Percentiles rank a stretch among this genome's conserved stretches.
These are phyloP conservation scores for Dovyalis caffra DNA, from an alignment of 345 rosid genomes.

Conservation along the genomic window DNA sequence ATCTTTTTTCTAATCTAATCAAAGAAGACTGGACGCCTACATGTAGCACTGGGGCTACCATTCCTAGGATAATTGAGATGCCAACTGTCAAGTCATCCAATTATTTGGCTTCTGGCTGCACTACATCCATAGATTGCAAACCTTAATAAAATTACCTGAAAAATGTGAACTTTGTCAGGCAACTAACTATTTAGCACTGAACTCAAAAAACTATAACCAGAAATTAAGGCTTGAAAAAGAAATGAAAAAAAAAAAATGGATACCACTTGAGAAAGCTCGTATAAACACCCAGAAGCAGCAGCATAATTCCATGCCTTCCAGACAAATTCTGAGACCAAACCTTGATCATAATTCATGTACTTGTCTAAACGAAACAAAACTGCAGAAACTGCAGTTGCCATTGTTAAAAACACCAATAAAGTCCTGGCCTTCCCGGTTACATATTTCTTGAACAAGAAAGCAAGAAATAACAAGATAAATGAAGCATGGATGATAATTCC, in stretches of 20 bases:
- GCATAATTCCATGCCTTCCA: slow-evolving; percentile 17
- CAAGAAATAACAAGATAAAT: slow-evolving; percentile 2
- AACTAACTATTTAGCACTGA: not conserved
- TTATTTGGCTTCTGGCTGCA: not conserved
- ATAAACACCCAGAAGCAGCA: slow-evolving; percentile 12
- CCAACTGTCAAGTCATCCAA: not conserved
- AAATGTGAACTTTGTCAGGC: not conserved
- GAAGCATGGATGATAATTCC: slow-evolving; percentile 3
- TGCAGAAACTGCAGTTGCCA: slow-evolving; percentile 5
- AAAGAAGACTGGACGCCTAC: no score
- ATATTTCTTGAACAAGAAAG: not conserved
- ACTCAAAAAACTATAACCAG: not conserved
- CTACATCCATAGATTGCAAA: not conserved
- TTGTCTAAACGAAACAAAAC: not conserved
- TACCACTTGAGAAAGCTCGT: slow-evolving; percentile 10
- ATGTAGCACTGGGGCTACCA: not conserved
- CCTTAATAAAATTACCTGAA: slow-evolving; percentile 1
- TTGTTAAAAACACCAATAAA: not conserved
- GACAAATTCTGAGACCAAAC: not conserved
- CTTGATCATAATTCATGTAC: not conserved
- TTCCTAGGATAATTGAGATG: not conserved
- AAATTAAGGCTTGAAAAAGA: not conserved
- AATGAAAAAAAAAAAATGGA: not conserved
- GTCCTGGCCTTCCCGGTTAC: not conserved
- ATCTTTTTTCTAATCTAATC: no score